Conservation (phyloP, 2,329 filamentous ascomycete species). For the Ophiostoma perfectum region DNA sequence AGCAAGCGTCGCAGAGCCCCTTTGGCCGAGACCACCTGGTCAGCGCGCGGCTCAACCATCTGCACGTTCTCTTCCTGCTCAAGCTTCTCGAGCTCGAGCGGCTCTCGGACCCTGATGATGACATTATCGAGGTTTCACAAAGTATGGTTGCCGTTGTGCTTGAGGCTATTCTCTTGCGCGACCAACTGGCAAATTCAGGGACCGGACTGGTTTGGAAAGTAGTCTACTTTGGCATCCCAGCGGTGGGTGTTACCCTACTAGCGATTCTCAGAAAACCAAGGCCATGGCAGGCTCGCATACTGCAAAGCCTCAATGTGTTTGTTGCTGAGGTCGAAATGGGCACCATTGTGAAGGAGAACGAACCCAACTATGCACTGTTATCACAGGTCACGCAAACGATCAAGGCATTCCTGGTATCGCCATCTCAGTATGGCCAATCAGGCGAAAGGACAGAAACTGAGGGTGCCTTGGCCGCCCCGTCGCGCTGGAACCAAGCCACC, state of each 20-base stretch:
- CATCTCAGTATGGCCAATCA: neutral
- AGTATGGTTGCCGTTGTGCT: slow-evolving; percentile 4
- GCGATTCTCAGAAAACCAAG: slow-evolving; percentile 5
- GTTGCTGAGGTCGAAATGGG: slow-evolving; percentile 12
- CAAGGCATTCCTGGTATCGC: slow-evolving; percentile 6
- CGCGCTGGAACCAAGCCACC: neutral
- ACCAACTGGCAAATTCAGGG: slow-evolving; percentile 12
- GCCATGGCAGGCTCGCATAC: slow-evolving; percentile 9
- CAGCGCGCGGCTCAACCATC: slow-evolving; percentile 1
- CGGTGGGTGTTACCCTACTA: slow-evolving; percentile 1
- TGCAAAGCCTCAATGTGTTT: slow-evolving; percentile 11
- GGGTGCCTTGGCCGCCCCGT: neutral
- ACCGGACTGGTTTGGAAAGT: slow-evolving; percentile 14
- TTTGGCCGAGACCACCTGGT: slow-evolving; percentile 10
- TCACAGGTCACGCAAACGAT: slow-evolving; percentile 15
- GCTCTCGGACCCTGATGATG: slow-evolving; percentile 10
- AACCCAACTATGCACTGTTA: slow-evolving; percentile 11
- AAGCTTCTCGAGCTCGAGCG: slow-evolving; percentile 1
- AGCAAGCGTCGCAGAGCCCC: slow-evolving; percentile 11
- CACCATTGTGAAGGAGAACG: slow-evolving; percentile 13
- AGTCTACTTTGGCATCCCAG: slow-evolving; percentile 9
- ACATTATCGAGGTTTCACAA: slow-evolving; percentile 6
- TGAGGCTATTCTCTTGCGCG: slow-evolving; percentile 2
- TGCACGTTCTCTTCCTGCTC: slow-evolving; percentile 8
- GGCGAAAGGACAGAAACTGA: neutral